A percentile compares a stretch with the other conserved stretches of the same genome.
Evolutionary conservation across 2,329 filamentous ascomycete genomes (phyloP).

Genomic region (Malbranchea cinnamomea): DNA sequence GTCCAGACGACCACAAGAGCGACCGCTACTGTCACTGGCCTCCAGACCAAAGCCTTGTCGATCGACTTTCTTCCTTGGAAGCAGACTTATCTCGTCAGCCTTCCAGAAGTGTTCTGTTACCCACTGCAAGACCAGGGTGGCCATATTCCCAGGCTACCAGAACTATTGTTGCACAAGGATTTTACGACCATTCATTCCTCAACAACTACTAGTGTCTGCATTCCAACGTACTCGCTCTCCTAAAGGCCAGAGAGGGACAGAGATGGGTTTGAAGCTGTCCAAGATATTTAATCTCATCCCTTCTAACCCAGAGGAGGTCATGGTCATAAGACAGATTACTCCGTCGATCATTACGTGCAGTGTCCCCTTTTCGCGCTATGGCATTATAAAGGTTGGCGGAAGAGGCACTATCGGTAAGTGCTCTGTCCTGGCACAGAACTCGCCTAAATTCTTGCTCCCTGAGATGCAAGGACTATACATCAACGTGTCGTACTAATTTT

Average conservation of each 20-base stretch:
- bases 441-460: background rate
- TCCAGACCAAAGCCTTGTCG: no score
- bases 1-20: no score
- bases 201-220: no score
- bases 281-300: conserved; percentile 53
- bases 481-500: conserved; percentile 8
- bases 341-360: conserved; percentile 47
- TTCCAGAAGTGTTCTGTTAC: no score
- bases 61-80: no score
- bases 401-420: conserved; percentile 65
- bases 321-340: conserved; percentile 78
- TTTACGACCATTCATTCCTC: no score
- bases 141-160: no score
- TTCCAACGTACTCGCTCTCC: no score
- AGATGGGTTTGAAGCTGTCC: conserved; percentile 5
- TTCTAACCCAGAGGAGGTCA: conserved; percentile 59
- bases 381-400: conserved; percentile 67
- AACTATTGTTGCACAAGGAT: no score
- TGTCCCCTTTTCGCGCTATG: conserved; percentile 71
- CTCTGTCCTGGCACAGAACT: background rate
- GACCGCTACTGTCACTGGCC: no score
- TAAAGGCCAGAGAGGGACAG: conserved; percentile 1
- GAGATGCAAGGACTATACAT: background rate
- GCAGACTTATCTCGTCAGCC: no score
- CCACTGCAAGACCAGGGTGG: no score